Conservation (phyloP, 441 rosid species). For the Macaranga tanarius region DNA sequence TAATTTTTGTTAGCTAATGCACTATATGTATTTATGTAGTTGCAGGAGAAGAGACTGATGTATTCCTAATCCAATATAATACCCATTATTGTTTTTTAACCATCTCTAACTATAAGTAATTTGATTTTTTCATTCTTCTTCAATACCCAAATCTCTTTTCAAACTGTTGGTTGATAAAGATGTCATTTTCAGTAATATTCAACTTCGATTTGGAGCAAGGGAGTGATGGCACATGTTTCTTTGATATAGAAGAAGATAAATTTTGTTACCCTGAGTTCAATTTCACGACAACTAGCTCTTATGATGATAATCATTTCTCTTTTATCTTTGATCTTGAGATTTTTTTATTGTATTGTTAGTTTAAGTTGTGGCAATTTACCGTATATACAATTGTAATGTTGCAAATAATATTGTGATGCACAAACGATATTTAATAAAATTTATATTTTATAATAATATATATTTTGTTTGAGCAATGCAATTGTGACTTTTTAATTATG, state of each 20-base stretch:
- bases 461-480: no score
- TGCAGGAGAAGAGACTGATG: conserved; percentile 20
- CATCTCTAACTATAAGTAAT: conserved; percentile 15
- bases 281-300: conserved; percentile 70
- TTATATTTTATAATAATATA: no score
- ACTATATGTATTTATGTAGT: conserved; percentile 37
- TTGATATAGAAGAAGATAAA: conserved; percentile 84
- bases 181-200: conserved; percentile 46
- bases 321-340: conserved; percentile 46
- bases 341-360: no score
- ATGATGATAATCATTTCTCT: conserved; percentile 52
- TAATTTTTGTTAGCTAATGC: conserved; percentile 23
- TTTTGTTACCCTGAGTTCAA: conserved; percentile 82
- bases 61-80: conserved; percentile 40
- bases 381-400: no score
- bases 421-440: no score
- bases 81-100: conserved; percentile 30
- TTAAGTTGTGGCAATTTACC: no score
- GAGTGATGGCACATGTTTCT: conserved; percentile 53
- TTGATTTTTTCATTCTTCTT: background rate
- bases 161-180: conserved; percentile 4
- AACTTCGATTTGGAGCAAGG: conserved; percentile 73
- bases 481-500: no score
- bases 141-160: conserved; percentile 13
- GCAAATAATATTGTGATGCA: no score